Conservation (phyloP, 1,284 basidiomycete genomes). For the Tilletia caries region DNA sequence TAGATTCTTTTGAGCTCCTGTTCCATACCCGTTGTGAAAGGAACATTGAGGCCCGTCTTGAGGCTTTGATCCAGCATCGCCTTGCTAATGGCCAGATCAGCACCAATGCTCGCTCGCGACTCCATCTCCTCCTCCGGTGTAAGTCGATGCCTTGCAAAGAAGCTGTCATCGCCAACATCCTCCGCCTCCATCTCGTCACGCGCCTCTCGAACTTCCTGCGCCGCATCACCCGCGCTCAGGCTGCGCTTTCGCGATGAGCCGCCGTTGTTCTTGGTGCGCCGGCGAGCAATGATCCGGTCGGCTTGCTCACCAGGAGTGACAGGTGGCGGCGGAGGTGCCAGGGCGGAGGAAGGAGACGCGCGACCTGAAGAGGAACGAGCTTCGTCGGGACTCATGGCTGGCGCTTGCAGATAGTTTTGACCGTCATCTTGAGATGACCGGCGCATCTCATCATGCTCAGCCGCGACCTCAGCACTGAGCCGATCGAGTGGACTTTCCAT, state of each 20-base stretch:
- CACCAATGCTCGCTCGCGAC: conserved; percentile 34
- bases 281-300: conserved; percentile 41
- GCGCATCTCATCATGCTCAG: neutral
- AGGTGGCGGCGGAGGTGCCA: conserved; percentile 18
- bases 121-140: conserved; percentile 19
- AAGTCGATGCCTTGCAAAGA: conserved; percentile 9
- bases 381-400: neutral
- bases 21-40: conserved; percentile 40
- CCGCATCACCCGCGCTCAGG: conserved; percentile 38
- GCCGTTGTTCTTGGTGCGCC: conserved; percentile 30
- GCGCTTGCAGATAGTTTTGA: neutral
- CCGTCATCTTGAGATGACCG: conserved; percentile 12
- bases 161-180: conserved; percentile 21
- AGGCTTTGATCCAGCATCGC: conserved; percentile 38
- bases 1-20: conserved; percentile 44
- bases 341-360: conserved; percentile 14
- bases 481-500: conserved; percentile 36
- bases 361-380: conserved; percentile 3
- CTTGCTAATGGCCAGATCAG: conserved; percentile 36
- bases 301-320: conserved; percentile 42
- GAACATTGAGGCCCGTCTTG: conserved; percentile 34
- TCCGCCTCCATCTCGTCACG: conserved; percentile 15
- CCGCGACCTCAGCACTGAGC: conserved; percentile 33
- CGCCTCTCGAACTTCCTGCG: neutral
- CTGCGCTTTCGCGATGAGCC: conserved; percentile 29